phyloP scores from a whole-genome alignment of 441 rosid genomes.

The Euphorbia schlechtendalii region DNA sequence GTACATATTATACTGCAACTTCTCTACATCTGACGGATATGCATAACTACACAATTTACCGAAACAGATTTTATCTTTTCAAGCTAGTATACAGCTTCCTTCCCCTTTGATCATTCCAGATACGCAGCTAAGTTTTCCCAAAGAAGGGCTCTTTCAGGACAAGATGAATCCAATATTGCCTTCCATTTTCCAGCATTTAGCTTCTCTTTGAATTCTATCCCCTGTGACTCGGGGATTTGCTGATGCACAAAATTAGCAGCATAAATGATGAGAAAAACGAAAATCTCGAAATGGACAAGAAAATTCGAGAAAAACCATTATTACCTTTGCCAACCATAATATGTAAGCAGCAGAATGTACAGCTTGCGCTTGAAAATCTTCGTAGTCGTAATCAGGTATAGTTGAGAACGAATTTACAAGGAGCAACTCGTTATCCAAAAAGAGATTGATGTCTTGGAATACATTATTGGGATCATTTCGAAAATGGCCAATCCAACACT shows the following conservation, averaged over 20 bases:
- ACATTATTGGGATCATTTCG: slow-evolving; percentile 11
- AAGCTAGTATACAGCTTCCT: too few relatives aligned
- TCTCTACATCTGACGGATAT: too few relatives aligned
- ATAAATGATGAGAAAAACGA: not conserved
- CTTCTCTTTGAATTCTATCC: slow-evolving; percentile 38
- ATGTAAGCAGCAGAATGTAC: slow-evolving; percentile 50
- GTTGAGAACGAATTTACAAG: slow-evolving; percentile 45
- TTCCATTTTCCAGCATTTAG: slow-evolving; percentile 34
- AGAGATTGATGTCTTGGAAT: not conserved
- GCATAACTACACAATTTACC: too few relatives aligned
- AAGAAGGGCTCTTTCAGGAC: slow-evolving; percentile 47
- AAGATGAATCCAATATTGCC: slow-evolving; percentile 29
- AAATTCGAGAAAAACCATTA: not conserved
- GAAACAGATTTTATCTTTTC: too few relatives aligned
- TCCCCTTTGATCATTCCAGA: not conserved
- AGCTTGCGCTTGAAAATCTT: slow-evolving; percentile 71
- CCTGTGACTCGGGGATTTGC: slow-evolving; percentile 43
- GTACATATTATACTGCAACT: too few relatives aligned
- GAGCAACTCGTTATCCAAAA: slow-evolving; percentile 47
- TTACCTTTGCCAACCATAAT: slow-evolving; percentile 74
- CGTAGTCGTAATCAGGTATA: slow-evolving; percentile 45
- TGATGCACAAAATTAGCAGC: slow-evolving; percentile 24
- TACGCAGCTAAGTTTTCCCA: slow-evolving; percentile 26
- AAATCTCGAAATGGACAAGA: not conserved
- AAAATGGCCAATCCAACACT: slow-evolving; percentile 46